phyloP scores from a whole-genome alignment of 2,329 filamentous ascomycete species.

The Alternaria sp. region DNA sequence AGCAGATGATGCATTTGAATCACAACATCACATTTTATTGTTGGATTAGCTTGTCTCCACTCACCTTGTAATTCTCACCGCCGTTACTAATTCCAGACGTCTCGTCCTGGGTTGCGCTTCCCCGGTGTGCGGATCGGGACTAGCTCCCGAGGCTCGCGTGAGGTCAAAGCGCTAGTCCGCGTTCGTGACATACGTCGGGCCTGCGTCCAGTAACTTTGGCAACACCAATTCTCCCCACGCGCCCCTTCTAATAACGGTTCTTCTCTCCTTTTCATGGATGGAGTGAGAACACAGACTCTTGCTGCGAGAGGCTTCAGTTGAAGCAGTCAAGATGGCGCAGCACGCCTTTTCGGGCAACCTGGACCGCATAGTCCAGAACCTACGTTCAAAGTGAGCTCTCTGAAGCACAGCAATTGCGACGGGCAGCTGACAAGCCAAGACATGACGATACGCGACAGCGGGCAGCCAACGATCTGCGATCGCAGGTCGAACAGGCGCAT shows the following conservation, averaged over 20 bases:
- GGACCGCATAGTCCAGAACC: slow-evolving; percentile 65
- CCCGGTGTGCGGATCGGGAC: slow-evolving; percentile 16
- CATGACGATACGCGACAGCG: slow-evolving; percentile 57
- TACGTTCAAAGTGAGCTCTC: slow-evolving; percentile 62
- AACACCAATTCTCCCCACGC: slow-evolving; percentile 23
- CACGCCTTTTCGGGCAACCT: slow-evolving; percentile 49
- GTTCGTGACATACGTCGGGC: slow-evolving; percentile 28
- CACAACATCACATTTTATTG: neutral
- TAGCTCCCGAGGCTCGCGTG: slow-evolving; percentile 20
- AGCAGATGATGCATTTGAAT: neutral
- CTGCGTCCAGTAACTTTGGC: slow-evolving; percentile 26
- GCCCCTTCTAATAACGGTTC: slow-evolving; percentile 12
- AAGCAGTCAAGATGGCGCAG: slow-evolving; percentile 51
- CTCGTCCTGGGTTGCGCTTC: slow-evolving; percentile 9
- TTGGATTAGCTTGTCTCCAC: neutral
- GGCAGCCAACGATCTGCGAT: slow-evolving; percentile 55
- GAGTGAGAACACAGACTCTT: slow-evolving; percentile 26
- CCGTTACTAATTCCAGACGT: neutral
- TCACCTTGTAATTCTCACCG: slow-evolving; percentile 11
- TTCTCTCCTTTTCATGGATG: slow-evolving; percentile 47
- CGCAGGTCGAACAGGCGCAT: slow-evolving; percentile 56
- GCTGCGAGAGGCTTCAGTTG: slow-evolving; percentile 46
- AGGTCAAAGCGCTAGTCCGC: slow-evolving; percentile 29
- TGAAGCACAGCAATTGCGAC: neutral
- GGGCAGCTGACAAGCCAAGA: slow-evolving; percentile 41